These are phyloP conservation scores for Tolypocladium pustulatum DNA, from an alignment of 2,329 filamentous ascomycete species.

Conservation along the genomic window DNA sequence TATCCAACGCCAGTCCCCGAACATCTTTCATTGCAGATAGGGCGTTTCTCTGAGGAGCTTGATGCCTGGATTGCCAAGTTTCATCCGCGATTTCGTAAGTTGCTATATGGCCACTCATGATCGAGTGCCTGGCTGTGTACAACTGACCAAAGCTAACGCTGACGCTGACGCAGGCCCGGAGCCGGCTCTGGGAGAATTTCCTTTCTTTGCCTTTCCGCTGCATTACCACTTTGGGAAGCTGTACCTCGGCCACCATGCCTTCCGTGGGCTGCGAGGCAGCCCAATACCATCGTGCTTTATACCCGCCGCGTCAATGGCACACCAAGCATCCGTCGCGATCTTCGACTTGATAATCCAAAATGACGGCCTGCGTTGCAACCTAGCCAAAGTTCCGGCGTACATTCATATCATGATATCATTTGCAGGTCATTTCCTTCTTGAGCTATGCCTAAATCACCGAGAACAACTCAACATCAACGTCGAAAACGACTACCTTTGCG, in stretches of 20 bases:
- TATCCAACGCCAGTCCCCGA: not conserved
- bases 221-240: not conserved
- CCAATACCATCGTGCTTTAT: not conserved
- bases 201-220: not conserved
- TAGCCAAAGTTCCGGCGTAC: slow-evolving; percentile 1
- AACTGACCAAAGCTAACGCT: not conserved
- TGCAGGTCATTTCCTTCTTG: slow-evolving; percentile 3
- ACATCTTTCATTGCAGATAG: not conserved
- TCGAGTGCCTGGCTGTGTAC: not conserved
- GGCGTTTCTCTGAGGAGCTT: not conserved
- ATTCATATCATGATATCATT: slow-evolving; percentile 4
- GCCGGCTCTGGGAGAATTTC: not conserved
- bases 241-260: slow-evolving; percentile 4
- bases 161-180: not conserved
- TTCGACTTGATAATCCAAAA: slow-evolving; percentile 1
- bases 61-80: not conserved
- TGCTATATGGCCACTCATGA: not conserved
- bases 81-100: not conserved
- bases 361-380: not conserved
- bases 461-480: slow-evolving; percentile 1
- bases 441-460: slow-evolving; percentile 1
- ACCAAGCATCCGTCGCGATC: not conserved
- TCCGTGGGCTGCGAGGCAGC: not conserved
- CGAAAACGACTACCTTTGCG: not conserved
- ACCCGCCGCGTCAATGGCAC: slow-evolving; percentile 1